Evolutionary conservation across 2,329 filamentous ascomycete genomes (phyloP).

Genomic region (Claviceps sp.): DNA sequence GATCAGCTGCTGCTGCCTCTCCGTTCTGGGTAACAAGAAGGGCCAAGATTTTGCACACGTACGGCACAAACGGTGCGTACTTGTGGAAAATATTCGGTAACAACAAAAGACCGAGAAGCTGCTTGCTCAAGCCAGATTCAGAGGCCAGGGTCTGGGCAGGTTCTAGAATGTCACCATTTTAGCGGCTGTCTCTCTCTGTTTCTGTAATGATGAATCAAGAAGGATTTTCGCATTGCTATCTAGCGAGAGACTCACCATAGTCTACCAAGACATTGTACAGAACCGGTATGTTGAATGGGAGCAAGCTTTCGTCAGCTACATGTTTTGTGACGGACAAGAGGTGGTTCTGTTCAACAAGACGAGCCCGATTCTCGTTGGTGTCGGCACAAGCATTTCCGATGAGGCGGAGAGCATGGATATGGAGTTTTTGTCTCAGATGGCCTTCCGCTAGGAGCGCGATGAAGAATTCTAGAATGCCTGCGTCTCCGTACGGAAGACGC

Average conservation of each 20-base stretch:
- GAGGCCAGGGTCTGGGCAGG: slow-evolving; percentile 44
- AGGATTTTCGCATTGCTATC: too few relatives aligned
- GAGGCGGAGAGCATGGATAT: slow-evolving; percentile 41
- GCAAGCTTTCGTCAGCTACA: slow-evolving; percentile 31
- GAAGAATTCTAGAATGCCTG: slow-evolving; percentile 44
- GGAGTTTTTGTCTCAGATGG: slow-evolving; percentile 27
- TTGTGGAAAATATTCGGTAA: slow-evolving; percentile 26
- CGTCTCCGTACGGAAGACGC: slow-evolving; percentile 42
- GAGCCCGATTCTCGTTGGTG: slow-evolving; percentile 46
- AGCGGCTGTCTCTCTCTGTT: background rate
- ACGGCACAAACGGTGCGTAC: slow-evolving; percentile 30
- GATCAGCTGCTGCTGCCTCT: slow-evolving; percentile 30
- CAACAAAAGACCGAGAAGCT: slow-evolving; percentile 35
- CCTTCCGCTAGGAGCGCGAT: slow-evolving; percentile 29
- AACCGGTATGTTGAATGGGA: slow-evolving; percentile 43
- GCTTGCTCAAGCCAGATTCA: slow-evolving; percentile 33
- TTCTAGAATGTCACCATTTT: slow-evolving; percentile 23
- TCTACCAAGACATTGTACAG: slow-evolving; percentile 51
- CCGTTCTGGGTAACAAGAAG: slow-evolving; percentile 39
- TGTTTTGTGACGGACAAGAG: slow-evolving; percentile 34
- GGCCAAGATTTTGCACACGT: slow-evolving; percentile 43
- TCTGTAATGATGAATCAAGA: too few relatives aligned
- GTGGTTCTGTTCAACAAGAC: slow-evolving; percentile 35
- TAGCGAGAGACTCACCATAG: slow-evolving; percentile 34
- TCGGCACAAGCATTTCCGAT: slow-evolving; percentile 52